phyloP scores from a whole-genome alignment of 1,284 basidiomycete species.

The Taiwanofungus camphoratus region DNA sequence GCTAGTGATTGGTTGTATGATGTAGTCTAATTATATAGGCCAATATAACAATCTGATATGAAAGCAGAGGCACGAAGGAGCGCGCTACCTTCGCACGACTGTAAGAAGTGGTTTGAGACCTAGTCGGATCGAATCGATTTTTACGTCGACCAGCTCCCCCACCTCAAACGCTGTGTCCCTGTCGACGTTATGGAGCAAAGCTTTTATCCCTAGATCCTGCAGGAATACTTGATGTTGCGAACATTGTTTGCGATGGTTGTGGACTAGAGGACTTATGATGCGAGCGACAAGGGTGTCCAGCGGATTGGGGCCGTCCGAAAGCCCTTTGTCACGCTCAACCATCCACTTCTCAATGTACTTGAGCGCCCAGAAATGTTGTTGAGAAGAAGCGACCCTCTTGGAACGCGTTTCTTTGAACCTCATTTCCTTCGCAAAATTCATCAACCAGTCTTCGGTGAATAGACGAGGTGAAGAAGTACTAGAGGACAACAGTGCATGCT shows the following conservation, averaged over 20 bases:
- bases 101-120: constrained; percentile 2
- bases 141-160: constrained; percentile 13
- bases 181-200: constrained; percentile 4
- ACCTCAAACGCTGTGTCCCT: background rate
- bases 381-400: constrained; percentile 27
- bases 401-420: constrained; percentile 24
- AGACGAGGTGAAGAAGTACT: constrained; percentile 23
- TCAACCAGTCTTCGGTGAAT: constrained; percentile 41
- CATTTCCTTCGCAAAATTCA: constrained; percentile 18
- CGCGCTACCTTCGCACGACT: background rate
- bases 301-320: constrained; percentile 24
- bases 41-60: background rate
- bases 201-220: constrained; percentile 16
- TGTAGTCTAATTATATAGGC: no score
- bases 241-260: constrained; percentile 2
- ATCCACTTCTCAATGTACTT: constrained; percentile 29
- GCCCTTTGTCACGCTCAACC: constrained; percentile 20
- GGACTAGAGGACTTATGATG: constrained; percentile 3
- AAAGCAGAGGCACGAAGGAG: background rate
- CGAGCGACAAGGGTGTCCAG: constrained; percentile 24
- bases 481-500: constrained; percentile 57
- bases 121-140: constrained; percentile 8
- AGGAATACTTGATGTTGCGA: constrained; percentile 12
- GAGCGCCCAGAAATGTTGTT: constrained; percentile 29
- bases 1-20: no score